These are phyloP conservation scores for Raphanus hybrid DNA, from an alignment of 441 rosid species.

Conservation along the genomic window DNA sequence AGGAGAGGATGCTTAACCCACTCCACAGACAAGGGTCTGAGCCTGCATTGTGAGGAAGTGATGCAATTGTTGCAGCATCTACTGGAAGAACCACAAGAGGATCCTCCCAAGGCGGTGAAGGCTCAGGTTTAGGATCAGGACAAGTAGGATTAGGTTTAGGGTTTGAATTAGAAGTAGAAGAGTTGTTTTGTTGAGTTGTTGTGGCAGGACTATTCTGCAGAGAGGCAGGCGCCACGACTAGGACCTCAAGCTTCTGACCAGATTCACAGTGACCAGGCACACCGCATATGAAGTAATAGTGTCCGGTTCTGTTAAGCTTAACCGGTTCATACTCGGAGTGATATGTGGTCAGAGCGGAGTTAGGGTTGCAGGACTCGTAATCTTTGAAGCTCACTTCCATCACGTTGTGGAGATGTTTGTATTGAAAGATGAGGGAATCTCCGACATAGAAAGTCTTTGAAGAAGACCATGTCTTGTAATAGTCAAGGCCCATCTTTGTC, in stretches of 20 bases:
- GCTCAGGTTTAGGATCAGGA: constrained; percentile 1
- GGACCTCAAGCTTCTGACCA: constrained; percentile 39
- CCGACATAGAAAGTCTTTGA: constrained; percentile 28
- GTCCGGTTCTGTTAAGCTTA: constrained; percentile 37
- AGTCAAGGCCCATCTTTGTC: constrained; percentile 10
- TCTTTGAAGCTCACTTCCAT: constrained; percentile 20
- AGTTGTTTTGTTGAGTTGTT: not conserved
- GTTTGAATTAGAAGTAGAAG: constrained; percentile 1
- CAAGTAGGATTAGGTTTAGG: not conserved
- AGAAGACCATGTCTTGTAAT: constrained; percentile 34
- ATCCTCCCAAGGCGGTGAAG: constrained; percentile 12
- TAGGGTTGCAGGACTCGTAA: constrained; percentile 28
- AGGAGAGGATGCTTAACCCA: constrained; percentile 25
- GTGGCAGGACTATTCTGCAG: not conserved
- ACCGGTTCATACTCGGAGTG: constrained; percentile 29
- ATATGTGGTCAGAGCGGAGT: constrained; percentile 12
- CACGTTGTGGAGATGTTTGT: constrained; percentile 24
- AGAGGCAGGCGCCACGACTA: constrained; percentile 22
- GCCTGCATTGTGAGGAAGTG: constrained; percentile 26
- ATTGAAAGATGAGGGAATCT: constrained; percentile 31
- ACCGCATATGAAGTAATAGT: constrained; percentile 36
- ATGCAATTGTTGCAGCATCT: constrained; percentile 28
- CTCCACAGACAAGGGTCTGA: constrained; percentile 11
- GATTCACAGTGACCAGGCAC: constrained; percentile 38
- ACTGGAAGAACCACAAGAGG: constrained; percentile 35